These are phyloP conservation scores for Sclerotinia borealis DNA, from an alignment of 2,329 filamentous ascomycete species.

Conservation along the genomic window DNA sequence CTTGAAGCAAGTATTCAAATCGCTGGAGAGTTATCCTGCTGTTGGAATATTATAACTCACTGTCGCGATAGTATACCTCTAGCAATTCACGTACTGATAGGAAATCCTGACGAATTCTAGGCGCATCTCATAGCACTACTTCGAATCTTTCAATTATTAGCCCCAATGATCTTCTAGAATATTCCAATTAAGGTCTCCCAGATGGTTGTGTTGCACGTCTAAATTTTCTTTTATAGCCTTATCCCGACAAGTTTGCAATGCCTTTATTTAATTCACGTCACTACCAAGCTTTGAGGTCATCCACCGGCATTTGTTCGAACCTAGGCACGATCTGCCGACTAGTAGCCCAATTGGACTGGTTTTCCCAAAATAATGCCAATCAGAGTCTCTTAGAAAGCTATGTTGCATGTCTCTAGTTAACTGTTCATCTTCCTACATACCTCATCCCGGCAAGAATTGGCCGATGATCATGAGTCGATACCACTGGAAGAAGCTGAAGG, in stretches of 20 bases:
- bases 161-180: not conserved
- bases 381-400: too few relatives aligned
- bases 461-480: too few relatives aligned
- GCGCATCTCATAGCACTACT: not conserved
- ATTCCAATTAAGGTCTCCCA: not conserved
- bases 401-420: too few relatives aligned
- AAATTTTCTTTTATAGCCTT: not conserved
- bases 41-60: not conserved
- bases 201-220: not conserved
- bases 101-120: not conserved
- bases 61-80: too few relatives aligned
- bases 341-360: too few relatives aligned
- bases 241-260: not conserved
- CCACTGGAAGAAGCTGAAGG: too few relatives aligned
- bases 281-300: not conserved
- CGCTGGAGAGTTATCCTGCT: too few relatives aligned
- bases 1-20: too few relatives aligned
- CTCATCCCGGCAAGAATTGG: too few relatives aligned
- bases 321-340: too few relatives aligned
- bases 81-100: not conserved
- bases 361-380: too few relatives aligned
- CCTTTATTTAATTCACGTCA: not conserved
- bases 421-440: too few relatives aligned
- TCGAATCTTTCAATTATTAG: not conserved
- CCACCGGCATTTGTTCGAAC: not conserved